Evolutionary conservation across 2,329 filamentous ascomycete genomes (phyloP).

Genomic region (Monosporascus ibericus): DNA sequence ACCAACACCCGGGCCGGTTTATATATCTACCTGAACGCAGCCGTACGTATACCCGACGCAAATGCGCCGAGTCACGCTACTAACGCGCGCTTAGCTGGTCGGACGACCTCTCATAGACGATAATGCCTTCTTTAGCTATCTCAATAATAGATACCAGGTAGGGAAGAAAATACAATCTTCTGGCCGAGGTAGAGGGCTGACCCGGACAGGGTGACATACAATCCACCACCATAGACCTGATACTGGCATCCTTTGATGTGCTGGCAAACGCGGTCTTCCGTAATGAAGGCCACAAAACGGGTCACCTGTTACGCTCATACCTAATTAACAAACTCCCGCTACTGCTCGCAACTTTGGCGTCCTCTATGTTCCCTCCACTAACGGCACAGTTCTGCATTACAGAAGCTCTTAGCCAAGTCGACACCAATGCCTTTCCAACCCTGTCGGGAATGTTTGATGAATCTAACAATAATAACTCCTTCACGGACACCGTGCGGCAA

Average conservation of each 20-base stretch:
- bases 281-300: constrained; percentile 48
- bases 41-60: constrained; percentile 45
- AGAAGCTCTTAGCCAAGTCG: constrained; percentile 72
- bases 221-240: constrained; percentile 71
- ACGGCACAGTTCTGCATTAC: constrained; percentile 65
- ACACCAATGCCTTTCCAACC: constrained; percentile 67
- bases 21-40: constrained; percentile 78
- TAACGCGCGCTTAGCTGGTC: constrained; percentile 55
- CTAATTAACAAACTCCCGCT: constrained; percentile 64
- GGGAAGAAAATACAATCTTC: constrained; percentile 8
- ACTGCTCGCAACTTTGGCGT: constrained; percentile 44
- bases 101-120: constrained; percentile 83
- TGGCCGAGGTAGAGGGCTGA: constrained; percentile 20
- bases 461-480: constrained; percentile 49
- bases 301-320: constrained; percentile 78
- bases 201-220: constrained; percentile 63
- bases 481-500: constrained; percentile 53
- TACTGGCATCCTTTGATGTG: constrained; percentile 84
- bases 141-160: constrained; percentile 81
- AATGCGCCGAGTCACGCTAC: constrained; percentile 1
- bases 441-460: constrained; percentile 55
- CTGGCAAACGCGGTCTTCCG: constrained; percentile 80
- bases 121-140: constrained; percentile 66
- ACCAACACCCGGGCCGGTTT: constrained; percentile 74
- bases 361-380: constrained; percentile 68